Conservation (phyloP, 371 early-diverging fungal species). For the Mucor mucedo region DNA sequence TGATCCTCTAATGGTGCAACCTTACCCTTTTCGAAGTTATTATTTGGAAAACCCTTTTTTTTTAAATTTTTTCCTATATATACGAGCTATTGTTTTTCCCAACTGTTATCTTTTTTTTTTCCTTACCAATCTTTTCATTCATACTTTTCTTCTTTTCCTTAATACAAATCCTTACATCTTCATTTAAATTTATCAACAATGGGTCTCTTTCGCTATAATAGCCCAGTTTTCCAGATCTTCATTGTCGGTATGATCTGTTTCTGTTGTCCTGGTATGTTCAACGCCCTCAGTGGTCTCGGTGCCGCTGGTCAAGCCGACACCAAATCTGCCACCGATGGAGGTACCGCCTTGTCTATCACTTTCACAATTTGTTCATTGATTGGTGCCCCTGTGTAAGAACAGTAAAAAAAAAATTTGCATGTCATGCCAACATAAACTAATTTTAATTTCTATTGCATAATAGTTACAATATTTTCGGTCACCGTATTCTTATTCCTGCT, state of each 20-base stretch:
- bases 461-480: slow-evolving; percentile 63
- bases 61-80: background rate
- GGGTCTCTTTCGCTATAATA: slow-evolving; percentile 52
- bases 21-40: background rate
- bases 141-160: background rate
- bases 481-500: slow-evolving; percentile 58
- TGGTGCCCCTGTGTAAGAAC: slow-evolving; percentile 55
- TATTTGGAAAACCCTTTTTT: slow-evolving; percentile 11
- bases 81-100: background rate
- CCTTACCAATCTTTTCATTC: slow-evolving; percentile 2
- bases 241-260: slow-evolving; percentile 77
- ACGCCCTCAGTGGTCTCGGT: slow-evolving; percentile 68
- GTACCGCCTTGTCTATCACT: slow-evolving; percentile 69
- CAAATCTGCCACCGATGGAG: slow-evolving; percentile 65
- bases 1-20: slow-evolving; percentile 14
- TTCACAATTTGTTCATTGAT: slow-evolving; percentile 72
- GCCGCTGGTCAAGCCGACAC: slow-evolving; percentile 59
- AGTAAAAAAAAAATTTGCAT: background rate
- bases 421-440: background rate
- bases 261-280: slow-evolving; percentile 87
- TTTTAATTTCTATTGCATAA: background rate
- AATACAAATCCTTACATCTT: background rate
- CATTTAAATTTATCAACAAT: slow-evolving; percentile 5
- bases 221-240: slow-evolving; percentile 65
- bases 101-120: slow-evolving; percentile 15